Conservation (phyloP, 768 basidiomycete genomes). For the Rhizopogon vinicolor region DNA sequence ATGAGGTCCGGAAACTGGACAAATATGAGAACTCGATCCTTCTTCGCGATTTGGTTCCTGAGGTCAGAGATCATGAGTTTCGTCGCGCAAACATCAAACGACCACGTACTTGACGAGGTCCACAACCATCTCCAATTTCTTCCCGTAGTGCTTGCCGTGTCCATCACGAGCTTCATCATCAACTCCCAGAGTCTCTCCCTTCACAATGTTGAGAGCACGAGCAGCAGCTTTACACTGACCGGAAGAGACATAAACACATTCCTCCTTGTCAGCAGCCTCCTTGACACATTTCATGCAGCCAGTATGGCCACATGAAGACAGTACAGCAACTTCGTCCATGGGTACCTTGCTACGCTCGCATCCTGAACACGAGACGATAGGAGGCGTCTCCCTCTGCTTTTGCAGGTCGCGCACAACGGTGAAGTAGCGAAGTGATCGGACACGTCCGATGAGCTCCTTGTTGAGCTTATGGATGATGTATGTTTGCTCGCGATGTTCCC, state of each 20-base stretch:
- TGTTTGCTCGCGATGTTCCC: constrained; percentile 84
- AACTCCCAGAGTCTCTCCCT: constrained; percentile 70
- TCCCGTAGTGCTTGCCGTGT: constrained; percentile 72
- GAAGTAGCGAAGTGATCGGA: constrained; percentile 90
- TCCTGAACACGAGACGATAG: constrained; percentile 55
- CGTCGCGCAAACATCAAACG: neutral
- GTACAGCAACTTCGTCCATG: constrained; percentile 69
- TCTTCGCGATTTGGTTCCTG: constrained; percentile 63
- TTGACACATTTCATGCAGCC: constrained; percentile 77
- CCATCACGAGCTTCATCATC: constrained; percentile 75
- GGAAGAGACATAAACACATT: constrained; percentile 71
- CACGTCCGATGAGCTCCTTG: constrained; percentile 87
- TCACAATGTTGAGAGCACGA: constrained; percentile 77
- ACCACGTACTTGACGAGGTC: constrained; percentile 64
- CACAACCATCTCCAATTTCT: constrained; percentile 76
- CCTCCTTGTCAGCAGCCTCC: constrained; percentile 67
- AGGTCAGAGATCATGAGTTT: neutral
- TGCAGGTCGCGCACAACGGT: constrained; percentile 87
- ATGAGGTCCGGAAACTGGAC: constrained; percentile 95
- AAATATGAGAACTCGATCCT: constrained; percentile 86
- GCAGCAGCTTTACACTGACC: constrained; percentile 78
- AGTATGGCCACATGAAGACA: constrained; percentile 90
- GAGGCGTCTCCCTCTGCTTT: constrained; percentile 58
- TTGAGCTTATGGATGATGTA: constrained; percentile 80
- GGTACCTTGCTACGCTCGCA: constrained; percentile 56